These are phyloP conservation scores for Fusarium palustre DNA, from an alignment of 2,329 filamentous ascomycete species.

Conservation along the genomic window DNA sequence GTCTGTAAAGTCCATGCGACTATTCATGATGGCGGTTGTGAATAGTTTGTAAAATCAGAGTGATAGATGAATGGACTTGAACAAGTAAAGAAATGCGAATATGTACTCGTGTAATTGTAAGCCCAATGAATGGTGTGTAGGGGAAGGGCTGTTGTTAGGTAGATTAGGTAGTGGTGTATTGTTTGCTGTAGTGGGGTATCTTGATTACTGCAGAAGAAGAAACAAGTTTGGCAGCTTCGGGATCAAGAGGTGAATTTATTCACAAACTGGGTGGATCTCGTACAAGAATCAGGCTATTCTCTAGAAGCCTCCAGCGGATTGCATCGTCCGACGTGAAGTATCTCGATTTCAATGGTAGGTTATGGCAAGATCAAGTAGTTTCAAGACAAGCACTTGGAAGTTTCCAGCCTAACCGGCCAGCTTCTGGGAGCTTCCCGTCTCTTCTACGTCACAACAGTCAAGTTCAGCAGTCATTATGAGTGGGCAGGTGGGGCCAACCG, in stretches of 20 bases:
- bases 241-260: conserved; percentile 44
- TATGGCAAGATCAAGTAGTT: conserved; percentile 44
- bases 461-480: conserved; percentile 14
- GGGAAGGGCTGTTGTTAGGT: conserved; percentile 32
- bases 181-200: conserved; percentile 40
- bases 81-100: not conserved
- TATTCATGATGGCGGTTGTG: conserved; percentile 67
- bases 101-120: conserved; percentile 15
- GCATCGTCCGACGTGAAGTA: conserved; percentile 39
- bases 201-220: conserved; percentile 28
- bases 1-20: conserved; percentile 92
- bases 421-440: conserved; percentile 47
- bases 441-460: conserved; percentile 52
- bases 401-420: conserved; percentile 45
- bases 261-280: conserved; percentile 40
- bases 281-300: conserved; percentile 29
- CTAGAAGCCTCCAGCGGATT: conserved; percentile 31
- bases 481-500: conserved; percentile 32
- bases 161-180: conserved; percentile 37
- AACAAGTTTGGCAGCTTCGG: conserved; percentile 12
- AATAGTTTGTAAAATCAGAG: not conserved
- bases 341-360: conserved; percentile 41
- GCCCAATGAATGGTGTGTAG: conserved; percentile 25
- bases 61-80: not conserved
- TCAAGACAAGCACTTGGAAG: conserved; percentile 47